Conservation (phyloP, 352 stramenopile genomes). For the Phytophthora quininea region DNA sequence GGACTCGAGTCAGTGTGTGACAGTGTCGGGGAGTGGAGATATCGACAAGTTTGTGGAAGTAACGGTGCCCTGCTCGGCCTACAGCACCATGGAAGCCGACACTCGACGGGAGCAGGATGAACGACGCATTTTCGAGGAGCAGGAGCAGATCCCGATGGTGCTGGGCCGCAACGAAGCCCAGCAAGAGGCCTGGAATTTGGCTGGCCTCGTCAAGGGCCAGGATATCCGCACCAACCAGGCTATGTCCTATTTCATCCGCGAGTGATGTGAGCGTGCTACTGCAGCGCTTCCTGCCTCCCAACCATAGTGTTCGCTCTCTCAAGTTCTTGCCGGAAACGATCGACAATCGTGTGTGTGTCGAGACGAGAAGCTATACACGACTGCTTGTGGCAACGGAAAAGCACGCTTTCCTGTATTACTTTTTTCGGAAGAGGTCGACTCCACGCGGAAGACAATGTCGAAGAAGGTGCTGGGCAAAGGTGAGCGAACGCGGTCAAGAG, state of each 20-base stretch:
- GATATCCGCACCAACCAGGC: slow-evolving; percentile 86
- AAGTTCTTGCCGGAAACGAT: slow-evolving; percentile 85
- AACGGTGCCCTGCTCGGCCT: slow-evolving; percentile 57
- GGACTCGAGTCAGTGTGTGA: slow-evolving; percentile 54
- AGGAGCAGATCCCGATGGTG: slow-evolving; percentile 64
- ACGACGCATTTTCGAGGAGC: slow-evolving; percentile 58
- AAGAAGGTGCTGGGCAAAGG: slow-evolving; percentile 73
- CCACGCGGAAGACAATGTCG: slow-evolving; percentile 77
- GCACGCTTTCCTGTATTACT: slow-evolving; percentile 85
- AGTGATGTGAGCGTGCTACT: slow-evolving; percentile 76
- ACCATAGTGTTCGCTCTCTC: slow-evolving; percentile 70
- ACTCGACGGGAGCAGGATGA: slow-evolving; percentile 52
- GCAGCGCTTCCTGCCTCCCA: slow-evolving; percentile 75
- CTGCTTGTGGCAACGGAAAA: slow-evolving; percentile 68
- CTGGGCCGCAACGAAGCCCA: slow-evolving; percentile 74
- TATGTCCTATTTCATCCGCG: slow-evolving; percentile 71
- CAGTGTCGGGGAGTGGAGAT: slow-evolving; percentile 44
- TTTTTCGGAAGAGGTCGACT: slow-evolving; percentile 76
- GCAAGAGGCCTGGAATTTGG: slow-evolving; percentile 76
- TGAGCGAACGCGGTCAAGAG: slow-evolving; percentile 49
- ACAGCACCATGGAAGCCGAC: slow-evolving; percentile 56
- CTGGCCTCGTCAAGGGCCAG: slow-evolving; percentile 70
- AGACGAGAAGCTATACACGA: slow-evolving; percentile 78
- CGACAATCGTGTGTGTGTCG: slow-evolving; percentile 76
- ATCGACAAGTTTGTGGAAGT: slow-evolving; percentile 61